Evolutionary conservation across 192 early-diverging fungal genomes (phyloP), one percentile per base, ranked within the genome.

Genomic region (Bifiguratus adelaidae): DNA sequence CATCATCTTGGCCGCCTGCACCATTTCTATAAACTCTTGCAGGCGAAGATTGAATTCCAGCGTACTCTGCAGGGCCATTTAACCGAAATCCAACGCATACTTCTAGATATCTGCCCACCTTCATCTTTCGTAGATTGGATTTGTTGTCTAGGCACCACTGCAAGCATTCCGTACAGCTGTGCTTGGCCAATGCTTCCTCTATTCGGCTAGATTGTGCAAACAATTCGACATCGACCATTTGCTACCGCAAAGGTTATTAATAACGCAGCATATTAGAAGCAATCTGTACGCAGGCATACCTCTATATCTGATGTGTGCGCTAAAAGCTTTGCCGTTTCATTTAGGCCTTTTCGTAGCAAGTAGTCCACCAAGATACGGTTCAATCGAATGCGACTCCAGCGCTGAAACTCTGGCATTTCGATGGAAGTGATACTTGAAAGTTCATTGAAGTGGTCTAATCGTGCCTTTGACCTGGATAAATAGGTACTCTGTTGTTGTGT

Each of bases 81-180:
- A 52, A 12, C n/a, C 23, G 2, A 19, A 2, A 23, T 12, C 26
- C 4, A 20, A 12, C 4, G 3, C 27, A 7, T 18, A 13, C 23
- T 41, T 25, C 3, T 40, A 7, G 15, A 13, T 36, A 19, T 11
- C 15, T 38, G 41, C 40, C 29, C 59, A 87, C 89, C 69, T 92
- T 85, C 27, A 91, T 77, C 57, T 97, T 99, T 51, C 84, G 82
- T 44, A 99, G 61, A 0, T 69, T 83, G 9, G 85, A 82, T 32
- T 78, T 79, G 65, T 99, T 97, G 16, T 97, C 94, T 13, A 71
- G 78, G 56, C 96, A 99, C 96, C 96, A 99, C 32, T 75, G 71
- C 46, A 99, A 58, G 23, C 86, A 85, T 58, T 93, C 88, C 23
- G 75, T 53, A 59, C 94, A 99, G 60, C 85, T 91, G 30, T 82